phyloP scores from a whole-genome alignment of 2,329 filamentous ascomycete species.

The Microdochium paspali region DNA sequence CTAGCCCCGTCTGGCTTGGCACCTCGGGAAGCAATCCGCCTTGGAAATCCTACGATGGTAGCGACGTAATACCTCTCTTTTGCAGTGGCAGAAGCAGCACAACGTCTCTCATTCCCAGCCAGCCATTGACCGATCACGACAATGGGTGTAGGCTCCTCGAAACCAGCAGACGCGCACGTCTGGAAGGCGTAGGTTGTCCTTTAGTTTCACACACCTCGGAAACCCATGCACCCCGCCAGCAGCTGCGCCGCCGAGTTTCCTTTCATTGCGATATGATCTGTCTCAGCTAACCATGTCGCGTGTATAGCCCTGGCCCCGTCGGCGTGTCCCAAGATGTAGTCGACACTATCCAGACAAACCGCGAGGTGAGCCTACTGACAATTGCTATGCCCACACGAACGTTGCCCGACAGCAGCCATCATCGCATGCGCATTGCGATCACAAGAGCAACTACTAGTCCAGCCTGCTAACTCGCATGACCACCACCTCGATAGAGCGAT shows the following conservation, averaged over 20 bases:
- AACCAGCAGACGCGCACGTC: constrained; percentile 35
- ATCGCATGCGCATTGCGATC: too few species aligned
- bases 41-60: neutral
- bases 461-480: neutral
- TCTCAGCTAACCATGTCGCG: neutral
- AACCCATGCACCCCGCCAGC: neutral
- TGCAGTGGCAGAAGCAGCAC: neutral
- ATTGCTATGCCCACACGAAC: too few species aligned
- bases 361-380: constrained; percentile 55
- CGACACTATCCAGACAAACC: constrained; percentile 72
- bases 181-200: constrained; percentile 45
- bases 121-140: constrained; percentile 9
- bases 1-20: neutral
- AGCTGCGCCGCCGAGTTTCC: too few species aligned
- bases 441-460: too few species aligned
- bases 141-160: constrained; percentile 50
- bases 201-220: neutral
- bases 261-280: too few species aligned
- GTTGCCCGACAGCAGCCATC: too few species aligned
- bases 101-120: neutral
- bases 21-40: neutral
- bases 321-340: constrained; percentile 71
- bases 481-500: constrained; percentile 57
- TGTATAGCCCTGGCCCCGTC: constrained; percentile 31
- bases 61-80: neutral